phyloP scores from a whole-genome alignment of 2,329 filamentous ascomycete genomes.

The Hypocreales sp. region DNA sequence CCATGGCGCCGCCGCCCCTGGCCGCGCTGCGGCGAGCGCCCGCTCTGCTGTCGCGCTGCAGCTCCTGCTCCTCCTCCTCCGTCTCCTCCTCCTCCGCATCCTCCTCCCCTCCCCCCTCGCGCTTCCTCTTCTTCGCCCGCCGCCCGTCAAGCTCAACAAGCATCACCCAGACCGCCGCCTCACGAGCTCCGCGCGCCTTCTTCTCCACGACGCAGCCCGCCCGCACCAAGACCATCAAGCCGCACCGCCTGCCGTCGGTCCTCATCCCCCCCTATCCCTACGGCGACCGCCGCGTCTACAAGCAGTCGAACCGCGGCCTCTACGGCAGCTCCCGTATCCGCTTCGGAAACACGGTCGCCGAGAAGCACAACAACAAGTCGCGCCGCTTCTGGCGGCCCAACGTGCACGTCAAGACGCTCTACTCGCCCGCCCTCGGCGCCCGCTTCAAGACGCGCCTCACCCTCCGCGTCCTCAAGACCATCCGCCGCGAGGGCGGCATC shows the following conservation, averaged over 20 bases:
- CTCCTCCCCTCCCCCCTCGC: too few relatives aligned
- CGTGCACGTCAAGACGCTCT: constrained; percentile 52
- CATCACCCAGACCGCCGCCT: too few relatives aligned
- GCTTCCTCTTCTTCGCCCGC: too few relatives aligned
- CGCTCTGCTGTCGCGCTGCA: too few relatives aligned
- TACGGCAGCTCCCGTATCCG: constrained; percentile 57
- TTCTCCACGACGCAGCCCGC: constrained; percentile 22
- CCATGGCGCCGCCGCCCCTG: too few relatives aligned
- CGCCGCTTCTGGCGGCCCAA: constrained; percentile 64
- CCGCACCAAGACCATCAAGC: constrained; percentile 24
- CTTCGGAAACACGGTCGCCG: constrained; percentile 67
- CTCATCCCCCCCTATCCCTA: constrained; percentile 57
- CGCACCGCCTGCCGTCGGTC: constrained; percentile 27
- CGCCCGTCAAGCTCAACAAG: too few relatives aligned
- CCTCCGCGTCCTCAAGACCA: constrained; percentile 52
- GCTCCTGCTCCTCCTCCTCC: too few relatives aligned
- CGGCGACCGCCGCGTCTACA: constrained; percentile 54
- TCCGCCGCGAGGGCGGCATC: constrained; percentile 75
- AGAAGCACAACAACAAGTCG: constrained; percentile 52
- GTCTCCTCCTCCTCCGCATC: too few relatives aligned
- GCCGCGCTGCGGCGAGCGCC: too few relatives aligned
- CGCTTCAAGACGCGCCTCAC: constrained; percentile 55
- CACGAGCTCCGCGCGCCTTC: too few relatives aligned
- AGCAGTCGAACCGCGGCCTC: constrained; percentile 64
- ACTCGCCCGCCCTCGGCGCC: constrained; percentile 43